Evolutionary conservation across 306 rosid genomes (phyloP).

Genomic region (Sphenostylis stenocarpa): DNA sequence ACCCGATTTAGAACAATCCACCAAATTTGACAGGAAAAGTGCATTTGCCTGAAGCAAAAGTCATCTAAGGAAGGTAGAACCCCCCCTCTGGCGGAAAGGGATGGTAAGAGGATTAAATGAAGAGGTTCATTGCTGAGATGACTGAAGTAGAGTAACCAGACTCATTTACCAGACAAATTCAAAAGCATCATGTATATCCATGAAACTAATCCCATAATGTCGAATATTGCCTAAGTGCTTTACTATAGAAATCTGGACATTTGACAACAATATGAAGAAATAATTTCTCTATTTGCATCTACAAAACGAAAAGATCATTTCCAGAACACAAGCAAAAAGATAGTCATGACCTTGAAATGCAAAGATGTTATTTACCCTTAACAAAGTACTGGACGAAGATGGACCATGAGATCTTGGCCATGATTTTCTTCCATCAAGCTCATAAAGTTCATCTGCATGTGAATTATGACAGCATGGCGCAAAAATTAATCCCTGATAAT

Average conservation of each 20-base stretch:
- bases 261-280: neutral
- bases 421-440: constrained; percentile 87
- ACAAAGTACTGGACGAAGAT: constrained; percentile 59
- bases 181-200: neutral
- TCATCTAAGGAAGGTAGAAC: neutral
- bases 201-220: neutral
- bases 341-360: neutral
- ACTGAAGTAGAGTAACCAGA: neutral
- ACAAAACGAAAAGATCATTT: neutral
- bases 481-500: neutral
- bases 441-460: constrained; percentile 67
- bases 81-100: neutral
- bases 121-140: neutral
- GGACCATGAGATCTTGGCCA: constrained; percentile 81
- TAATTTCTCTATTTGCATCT: constrained; percentile 2
- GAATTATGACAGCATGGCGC: neutral
- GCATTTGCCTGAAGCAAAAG: neutral
- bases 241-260: neutral
- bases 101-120: neutral
- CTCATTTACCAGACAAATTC: neutral
- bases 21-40: neutral
- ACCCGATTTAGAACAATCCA: no score
- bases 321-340: neutral
- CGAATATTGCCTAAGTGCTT: neutral
- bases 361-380: constrained; percentile 51